Evolutionary conservation across 2,329 filamentous ascomycete genomes (phyloP).

Genomic region (Raffaelea arxii): DNA sequence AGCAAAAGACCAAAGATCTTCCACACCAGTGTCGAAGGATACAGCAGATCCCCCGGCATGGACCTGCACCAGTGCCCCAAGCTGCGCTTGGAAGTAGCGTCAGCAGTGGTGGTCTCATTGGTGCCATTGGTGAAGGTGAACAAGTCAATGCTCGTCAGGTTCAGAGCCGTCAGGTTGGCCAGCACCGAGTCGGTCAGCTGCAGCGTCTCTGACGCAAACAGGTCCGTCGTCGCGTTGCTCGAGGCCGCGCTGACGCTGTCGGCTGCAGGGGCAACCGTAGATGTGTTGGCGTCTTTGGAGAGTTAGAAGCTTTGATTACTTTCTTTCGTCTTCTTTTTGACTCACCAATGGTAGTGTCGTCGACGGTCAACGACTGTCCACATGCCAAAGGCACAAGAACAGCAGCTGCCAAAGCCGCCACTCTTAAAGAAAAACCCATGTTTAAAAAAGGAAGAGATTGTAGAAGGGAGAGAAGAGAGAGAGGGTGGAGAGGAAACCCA

Average conservation of each 20-base stretch:
- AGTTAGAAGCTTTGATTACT: no score
- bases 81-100: slow-evolving; percentile 2
- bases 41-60: slow-evolving; percentile 39
- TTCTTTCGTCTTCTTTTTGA: not conserved
- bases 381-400: slow-evolving; percentile 7
- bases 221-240: slow-evolving; percentile 4
- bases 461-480: not conserved
- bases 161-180: slow-evolving; percentile 11
- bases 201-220: slow-evolving; percentile 14
- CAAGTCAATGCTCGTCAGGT: slow-evolving; percentile 9
- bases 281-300: slow-evolving; percentile 7
- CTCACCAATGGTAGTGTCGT: slow-evolving; percentile 8
- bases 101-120: not conserved
- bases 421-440: slow-evolving; percentile 5
- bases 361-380: slow-evolving; percentile 8
- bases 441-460: not conserved
- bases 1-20: slow-evolving; percentile 39
- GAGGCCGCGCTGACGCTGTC: not conserved
- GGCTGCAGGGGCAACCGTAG: slow-evolving; percentile 10
- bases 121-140: slow-evolving; percentile 8
- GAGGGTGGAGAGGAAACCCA: not conserved
- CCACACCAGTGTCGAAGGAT: slow-evolving; percentile 41
- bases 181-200: slow-evolving; percentile 14
- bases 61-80: slow-evolving; percentile 13
- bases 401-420: slow-evolving; percentile 4